A percentile compares a stretch with the other conserved stretches of the same genome.
Evolutionary conservation across 352 stramenopile species (phyloP).

Genomic region (Phytophthora macrochlamydospora): DNA sequence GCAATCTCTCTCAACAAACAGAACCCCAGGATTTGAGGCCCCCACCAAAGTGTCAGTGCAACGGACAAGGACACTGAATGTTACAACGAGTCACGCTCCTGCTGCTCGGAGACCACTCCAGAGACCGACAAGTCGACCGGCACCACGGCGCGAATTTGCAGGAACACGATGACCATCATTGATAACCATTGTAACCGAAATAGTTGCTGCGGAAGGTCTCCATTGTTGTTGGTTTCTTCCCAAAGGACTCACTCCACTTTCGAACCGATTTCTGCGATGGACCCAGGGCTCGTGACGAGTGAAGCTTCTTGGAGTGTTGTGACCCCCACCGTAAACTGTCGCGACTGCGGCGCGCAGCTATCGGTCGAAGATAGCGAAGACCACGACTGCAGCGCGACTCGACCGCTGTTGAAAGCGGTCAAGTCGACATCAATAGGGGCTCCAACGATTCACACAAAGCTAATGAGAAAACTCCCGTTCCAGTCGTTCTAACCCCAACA

Average conservation of each 20-base stretch:
- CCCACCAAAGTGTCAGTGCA: constrained; percentile 26
- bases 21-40: constrained; percentile 10
- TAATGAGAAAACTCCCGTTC: not conserved
- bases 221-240: constrained; percentile 9
- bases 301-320: constrained; percentile 16
- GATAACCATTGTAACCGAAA: no score
- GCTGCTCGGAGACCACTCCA: not conserved
- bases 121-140: not conserved
- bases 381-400: constrained; percentile 53
- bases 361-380: constrained; percentile 65
- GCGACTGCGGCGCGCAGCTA: constrained; percentile 56
- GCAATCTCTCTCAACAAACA: not conserved
- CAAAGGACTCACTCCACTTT: constrained; percentile 1
- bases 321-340: constrained; percentile 50
- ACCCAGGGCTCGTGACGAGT: constrained; percentile 59
- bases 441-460: constrained; percentile 35
- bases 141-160: constrained; percentile 3
- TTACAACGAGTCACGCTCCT: not conserved
- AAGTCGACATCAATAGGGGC: no score
- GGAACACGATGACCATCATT: not conserved
- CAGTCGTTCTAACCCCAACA: no score
- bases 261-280: constrained; percentile 33
- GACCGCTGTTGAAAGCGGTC: not conserved
- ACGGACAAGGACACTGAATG: constrained; percentile 9
- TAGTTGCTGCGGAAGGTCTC: not conserved